Base-by-base conservation (phyloP, 1,284 basidiomycete species). In the Sanghuangporus weigelae region DNA sequence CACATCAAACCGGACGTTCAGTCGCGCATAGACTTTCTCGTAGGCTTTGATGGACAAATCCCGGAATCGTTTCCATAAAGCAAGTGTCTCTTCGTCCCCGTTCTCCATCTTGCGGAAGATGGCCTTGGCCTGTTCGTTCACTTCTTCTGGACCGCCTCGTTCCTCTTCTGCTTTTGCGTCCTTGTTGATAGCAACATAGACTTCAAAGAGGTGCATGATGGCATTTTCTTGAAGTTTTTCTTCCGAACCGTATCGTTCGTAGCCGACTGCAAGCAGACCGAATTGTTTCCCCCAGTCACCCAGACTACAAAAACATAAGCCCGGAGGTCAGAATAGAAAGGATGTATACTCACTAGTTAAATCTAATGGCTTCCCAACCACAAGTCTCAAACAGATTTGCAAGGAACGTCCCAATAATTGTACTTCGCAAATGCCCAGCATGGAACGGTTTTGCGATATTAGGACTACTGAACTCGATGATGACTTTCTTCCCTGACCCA, bases 361-460 rank as follows among this genome's bases (percentile, higher is more conserved):
- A 81, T 10, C 92, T 86, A 50, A 86, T 77, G 19, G 96, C 95
- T 26, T 95, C 86, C 95, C 95, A 99, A 14, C 96, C 96, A 71
- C 89, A 92, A 6, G 94, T 86, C 73, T 91, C 90, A 80, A 98
- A 96, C 60, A 99, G 72, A 77, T 98, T 99, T 42, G 85, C 81
- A 58, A 98, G 77, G 79, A 98, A 98, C 0, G 94, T 91, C 44
- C 97, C 97, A 72, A 99, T 98, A 75, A 99, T 99, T 23, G 97
- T 99, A 67, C 92, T 95, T 60, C 97, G 86, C 67, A 99, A 78
- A 75, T 99, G 96, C 16, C 97, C 97, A 63, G 98, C 96, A 72
- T 99, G 96, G 85, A 99, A 99, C 5, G 92, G 92, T 75, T 99
- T 99, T 44, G 97, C 96, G 72, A 99, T 98, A 75, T 99, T 99